These are phyloP conservation scores for Candida stauntonica DNA, from an alignment of 805 yeast species.

Conservation along the genomic window DNA sequence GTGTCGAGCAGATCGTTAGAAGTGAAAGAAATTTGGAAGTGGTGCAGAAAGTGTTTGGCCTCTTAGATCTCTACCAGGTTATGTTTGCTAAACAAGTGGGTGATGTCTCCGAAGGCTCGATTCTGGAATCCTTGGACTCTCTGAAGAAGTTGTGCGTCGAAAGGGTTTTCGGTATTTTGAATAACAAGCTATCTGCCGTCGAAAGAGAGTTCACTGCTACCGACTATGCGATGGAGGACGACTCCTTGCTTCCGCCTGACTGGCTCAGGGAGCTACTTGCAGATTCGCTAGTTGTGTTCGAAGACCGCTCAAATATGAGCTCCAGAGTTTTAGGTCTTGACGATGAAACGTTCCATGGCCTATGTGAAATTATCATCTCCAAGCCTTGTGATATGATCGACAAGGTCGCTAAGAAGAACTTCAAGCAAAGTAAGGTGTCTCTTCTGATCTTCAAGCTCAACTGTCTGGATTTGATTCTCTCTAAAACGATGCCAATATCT, in stretches of 20 bases:
- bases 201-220: slow-evolving; percentile 21
- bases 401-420: slow-evolving; percentile 27
- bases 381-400: slow-evolving; percentile 30
- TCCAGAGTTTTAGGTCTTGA: slow-evolving; percentile 37
- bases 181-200: slow-evolving; percentile 31
- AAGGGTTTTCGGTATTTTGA: slow-evolving; percentile 37
- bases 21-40: slow-evolving; percentile 55
- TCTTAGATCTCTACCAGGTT: slow-evolving; percentile 62
- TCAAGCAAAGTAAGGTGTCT: slow-evolving; percentile 14
- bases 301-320: slow-evolving; percentile 6
- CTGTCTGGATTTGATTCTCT: slow-evolving; percentile 52
- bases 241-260: slow-evolving; percentile 75
- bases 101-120: slow-evolving; percentile 17
- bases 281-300: slow-evolving; percentile 50
- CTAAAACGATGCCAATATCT: slow-evolving; percentile 45
- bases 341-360: slow-evolving; percentile 31
- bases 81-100: slow-evolving; percentile 47
- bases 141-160: slow-evolving; percentile 34
- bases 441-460: slow-evolving; percentile 47
- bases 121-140: slow-evolving; percentile 26
- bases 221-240: slow-evolving; percentile 33
- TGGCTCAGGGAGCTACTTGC: slow-evolving; percentile 69
- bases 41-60: slow-evolving; percentile 54
- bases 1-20: slow-evolving; percentile 64
- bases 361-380: slow-evolving; percentile 41